Evolutionary conservation across 2,329 filamentous ascomycete genomes (phyloP), one percentile per base, ranked within the genome.

Genomic region (Mariannaea elegans): DNA sequence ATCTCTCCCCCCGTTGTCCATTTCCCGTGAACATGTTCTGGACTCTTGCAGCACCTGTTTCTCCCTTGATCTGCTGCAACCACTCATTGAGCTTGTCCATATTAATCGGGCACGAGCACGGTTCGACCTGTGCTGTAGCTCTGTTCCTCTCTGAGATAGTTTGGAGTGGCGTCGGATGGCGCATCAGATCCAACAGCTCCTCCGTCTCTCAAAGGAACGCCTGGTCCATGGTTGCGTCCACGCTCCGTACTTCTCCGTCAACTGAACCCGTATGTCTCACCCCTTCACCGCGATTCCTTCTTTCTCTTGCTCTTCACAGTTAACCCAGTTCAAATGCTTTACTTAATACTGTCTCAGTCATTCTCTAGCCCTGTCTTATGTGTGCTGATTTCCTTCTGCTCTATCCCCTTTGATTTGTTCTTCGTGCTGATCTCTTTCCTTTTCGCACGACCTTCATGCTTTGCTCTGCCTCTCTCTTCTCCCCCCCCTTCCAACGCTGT

Each of bases 51-150:
- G 36, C 32, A 27, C n/a, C n/a, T n/a, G n/a, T n/a, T n/a, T n/a
- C n/a, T n/a, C n/a, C n/a, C n/a, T n/a, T n/a, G n/a, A n/a, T n/a
- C 44, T 34, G 52, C 24, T 31, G 27, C 27, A 48, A 48, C 52
- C 52, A 55, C 42, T 55, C 42, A 24, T n/a, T 3, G 18, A 6
- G 16, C 12, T 18, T 18, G 16, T n/a, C 2, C 12, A 6, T 24
- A 14, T 31, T 16, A 47, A 32, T 3, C 44, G 32, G 16, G 16
- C 4, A 14, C 12, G 9, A 13, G 10, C 39, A n/a, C n/a, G n/a
- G n/a, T n/a, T n/a, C n/a, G n/a, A n/a, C n/a, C n/a, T n/a, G n/a
- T n/a, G n/a, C n/a, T n/a, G n/a, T n/a, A n/a, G n/a, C 19, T 12
- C n/a, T 44, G 41, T 27, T 6, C 21, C 36, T 39, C 27, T 12